phyloP scores from a whole-genome alignment of 768 basidiomycete species.

The Amanita phalloides region DNA sequence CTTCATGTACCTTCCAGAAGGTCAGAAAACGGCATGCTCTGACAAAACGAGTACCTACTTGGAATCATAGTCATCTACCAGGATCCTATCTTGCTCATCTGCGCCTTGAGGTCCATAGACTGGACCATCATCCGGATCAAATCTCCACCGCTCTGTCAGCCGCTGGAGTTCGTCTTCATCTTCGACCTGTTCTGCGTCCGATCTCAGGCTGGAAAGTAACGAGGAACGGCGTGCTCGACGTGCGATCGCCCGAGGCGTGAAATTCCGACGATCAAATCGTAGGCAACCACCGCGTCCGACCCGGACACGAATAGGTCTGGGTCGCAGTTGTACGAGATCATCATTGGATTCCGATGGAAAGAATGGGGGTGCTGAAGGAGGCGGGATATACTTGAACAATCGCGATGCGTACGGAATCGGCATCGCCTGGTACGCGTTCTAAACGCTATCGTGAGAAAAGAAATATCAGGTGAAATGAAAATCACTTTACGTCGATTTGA shows the following conservation, averaged over 20 bases:
- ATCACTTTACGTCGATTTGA: slow-evolving; percentile 55
- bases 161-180: slow-evolving; percentile 21
- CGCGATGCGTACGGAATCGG: slow-evolving; percentile 48
- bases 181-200: slow-evolving; percentile 18
- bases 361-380: slow-evolving; percentile 21
- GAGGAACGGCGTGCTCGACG: slow-evolving; percentile 17
- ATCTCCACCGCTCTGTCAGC: slow-evolving; percentile 55
- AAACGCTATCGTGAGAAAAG: not conserved
- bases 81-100: slow-evolving; percentile 57
- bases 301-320: slow-evolving; percentile 58
- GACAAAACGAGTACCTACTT: slow-evolving; percentile 23
- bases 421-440: slow-evolving; percentile 66
- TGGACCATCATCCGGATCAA: slow-evolving; percentile 54
- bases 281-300: slow-evolving; percentile 76
- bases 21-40: slow-evolving; percentile 3
- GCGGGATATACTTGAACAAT: slow-evolving; percentile 53
- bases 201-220: slow-evolving; percentile 13
- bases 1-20: slow-evolving; percentile 33
- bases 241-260: slow-evolving; percentile 14
- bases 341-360: slow-evolving; percentile 17
- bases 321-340: slow-evolving; percentile 15
- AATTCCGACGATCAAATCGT: slow-evolving; percentile 59
- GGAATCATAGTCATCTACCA: slow-evolving; percentile 64
- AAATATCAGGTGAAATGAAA: not conserved
- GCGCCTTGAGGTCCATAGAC: slow-evolving; percentile 42